These are phyloP conservation scores for Orobanche coerulescens DNA, from an alignment of 257 asterid species.

Conservation along the genomic window DNA sequence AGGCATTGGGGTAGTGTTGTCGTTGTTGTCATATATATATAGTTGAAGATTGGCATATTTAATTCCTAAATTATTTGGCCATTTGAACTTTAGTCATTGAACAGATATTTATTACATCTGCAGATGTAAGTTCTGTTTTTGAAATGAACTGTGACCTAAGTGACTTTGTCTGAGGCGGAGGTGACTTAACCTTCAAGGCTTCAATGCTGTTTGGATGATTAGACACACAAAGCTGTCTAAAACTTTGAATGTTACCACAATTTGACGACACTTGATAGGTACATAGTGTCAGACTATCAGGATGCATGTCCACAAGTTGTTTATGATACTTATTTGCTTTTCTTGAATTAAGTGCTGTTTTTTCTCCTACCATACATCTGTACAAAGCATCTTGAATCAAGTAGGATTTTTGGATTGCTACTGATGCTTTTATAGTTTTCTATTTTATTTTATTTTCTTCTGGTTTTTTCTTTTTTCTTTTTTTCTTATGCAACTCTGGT, in stretches of 20 bases:
- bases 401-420: conserved; percentile 3
- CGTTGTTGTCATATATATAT: too few relatives aligned
- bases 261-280: not conserved
- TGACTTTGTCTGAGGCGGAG: not conserved
- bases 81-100: not conserved
- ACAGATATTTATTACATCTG: not conserved
- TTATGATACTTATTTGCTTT: not conserved
- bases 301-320: not conserved
- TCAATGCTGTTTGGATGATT: not conserved
- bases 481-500: conserved; percentile 21
- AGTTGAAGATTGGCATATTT: not conserved
- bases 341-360: not conserved
- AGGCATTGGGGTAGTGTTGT: too few relatives aligned
- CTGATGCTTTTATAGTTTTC: not conserved
- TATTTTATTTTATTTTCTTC: conserved; percentile 10
- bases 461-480: conserved; percentile 12
- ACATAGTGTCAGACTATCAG: not conserved
- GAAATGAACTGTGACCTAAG: not conserved
- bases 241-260: conserved; percentile 6
- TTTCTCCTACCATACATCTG: not conserved
- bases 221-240: not conserved
- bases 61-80: not conserved
- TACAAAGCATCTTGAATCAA: not conserved
- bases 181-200: conserved; percentile 1
- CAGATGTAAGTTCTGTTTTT: not conserved